These are phyloP conservation scores for Pseudogymnoascus destructans DNA, from an alignment of 2,329 filamentous ascomycete genomes.

Conservation along the genomic window DNA sequence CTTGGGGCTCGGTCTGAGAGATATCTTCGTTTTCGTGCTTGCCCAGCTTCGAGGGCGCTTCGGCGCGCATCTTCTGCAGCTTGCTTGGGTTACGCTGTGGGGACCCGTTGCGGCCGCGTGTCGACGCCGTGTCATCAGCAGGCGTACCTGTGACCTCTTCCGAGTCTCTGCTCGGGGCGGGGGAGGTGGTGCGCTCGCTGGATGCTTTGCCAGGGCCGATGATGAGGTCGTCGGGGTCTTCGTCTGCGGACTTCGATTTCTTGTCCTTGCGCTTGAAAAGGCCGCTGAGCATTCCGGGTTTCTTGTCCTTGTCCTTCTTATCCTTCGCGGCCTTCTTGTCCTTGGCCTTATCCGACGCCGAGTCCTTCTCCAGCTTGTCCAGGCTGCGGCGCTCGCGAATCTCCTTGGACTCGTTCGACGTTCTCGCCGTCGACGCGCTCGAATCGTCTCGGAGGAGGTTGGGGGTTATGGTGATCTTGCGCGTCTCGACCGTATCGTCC, in stretches of 20 bases:
- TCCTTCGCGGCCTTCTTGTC: conserved; percentile 64
- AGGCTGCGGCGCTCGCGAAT: conserved; percentile 51
- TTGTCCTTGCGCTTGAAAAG: conserved; percentile 34
- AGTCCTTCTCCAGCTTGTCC: conserved; percentile 61
- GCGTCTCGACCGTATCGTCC: conserved; percentile 86
- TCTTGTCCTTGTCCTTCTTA: conserved; percentile 39
- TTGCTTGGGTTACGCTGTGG: conserved; percentile 51
- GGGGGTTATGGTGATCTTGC: conserved; percentile 93
- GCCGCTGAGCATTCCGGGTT: conserved; percentile 53
- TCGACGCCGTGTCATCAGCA: conserved; percentile 20
- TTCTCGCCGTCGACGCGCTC: conserved; percentile 29
- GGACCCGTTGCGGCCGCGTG: conserved; percentile 14
- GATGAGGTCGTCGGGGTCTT: conserved; percentile 29
- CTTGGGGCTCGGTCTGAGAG: conserved; percentile 21
- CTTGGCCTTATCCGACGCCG: conserved; percentile 50
- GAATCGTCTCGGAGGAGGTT: conserved; percentile 77
- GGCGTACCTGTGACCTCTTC: conserved; percentile 18
- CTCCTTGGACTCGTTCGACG: conserved; percentile 35
- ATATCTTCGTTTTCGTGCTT: conserved; percentile 16
- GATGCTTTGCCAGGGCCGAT: conserved; percentile 24
- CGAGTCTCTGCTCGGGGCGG: conserved; percentile 25
- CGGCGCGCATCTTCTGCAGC: conserved; percentile 48
- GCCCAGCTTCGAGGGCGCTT: conserved; percentile 20
- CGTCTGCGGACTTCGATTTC: conserved; percentile 37
- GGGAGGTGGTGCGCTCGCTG: conserved; percentile 31